Base-by-base conservation (phyloP, 345 rosid species). In the Laguncularia racemosa region DNA sequence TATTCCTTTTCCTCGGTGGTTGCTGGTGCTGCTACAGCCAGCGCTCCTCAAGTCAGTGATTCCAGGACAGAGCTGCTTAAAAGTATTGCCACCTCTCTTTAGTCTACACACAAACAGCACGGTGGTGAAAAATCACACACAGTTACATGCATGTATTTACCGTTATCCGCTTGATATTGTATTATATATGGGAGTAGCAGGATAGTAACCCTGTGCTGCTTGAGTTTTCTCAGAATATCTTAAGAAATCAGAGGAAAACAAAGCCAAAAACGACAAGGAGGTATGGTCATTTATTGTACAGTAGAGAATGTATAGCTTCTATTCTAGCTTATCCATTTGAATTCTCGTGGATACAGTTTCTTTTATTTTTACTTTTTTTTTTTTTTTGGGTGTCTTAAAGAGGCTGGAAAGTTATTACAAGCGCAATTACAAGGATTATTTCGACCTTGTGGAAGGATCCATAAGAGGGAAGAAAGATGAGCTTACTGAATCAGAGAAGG, bases 371-470 rank as follows among this genome's bases (percentile, higher is more conserved):
- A n/a, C n/a, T n/a, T n/a, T n/a, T n/a, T n/a, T 23, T 23, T 14
- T 8, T 38, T 43, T 13, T 17, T 45, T 6, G 10, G 57, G 54
- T 62, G 7, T n/a, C 0, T 33, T 4, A 33, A 6, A 91, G 98
- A 81, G 95, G 64, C 19, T 75, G 85, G 92, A 91, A 13, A 81
- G 80, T 63, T 86, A 78, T 69, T 84, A 86, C 90, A 86, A 84
- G 81, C 68, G 96, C 50, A 91, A 91, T 63, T 86, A 88, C 84
- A 82, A 71, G 66, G 96, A 88, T 68, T 91, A 91, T 73, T 91
- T 91, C 67, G 85, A 84, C 52, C 78, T 77, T 63, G 83, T 82
- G 19, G 90, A 88, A 80, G 98, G 95, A 33, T 64, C 78, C 14
- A 18, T 83, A 58, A 71, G 65, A 51, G 84, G 79, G 57, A 92